Base-by-base conservation (phyloP, 208 protist species). In the Crithidia thermophila region DNA sequence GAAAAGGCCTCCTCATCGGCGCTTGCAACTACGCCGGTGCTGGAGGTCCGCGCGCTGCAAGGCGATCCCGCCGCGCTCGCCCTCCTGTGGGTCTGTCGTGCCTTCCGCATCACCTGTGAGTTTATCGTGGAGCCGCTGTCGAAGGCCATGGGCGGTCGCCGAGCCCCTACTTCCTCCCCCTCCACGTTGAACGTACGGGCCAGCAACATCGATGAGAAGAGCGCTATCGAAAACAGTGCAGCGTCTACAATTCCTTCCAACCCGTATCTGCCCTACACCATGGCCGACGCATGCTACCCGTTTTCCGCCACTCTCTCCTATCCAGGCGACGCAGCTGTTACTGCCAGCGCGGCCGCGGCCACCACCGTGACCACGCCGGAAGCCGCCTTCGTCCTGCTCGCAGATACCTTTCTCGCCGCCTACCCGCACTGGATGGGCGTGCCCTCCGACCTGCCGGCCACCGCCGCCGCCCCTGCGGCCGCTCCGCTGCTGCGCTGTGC, bases 41-140 rank as follows among this genome's bases (percentile, higher is more conserved):
- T 94, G 33, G 69, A 77, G 28, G 63, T 94, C 23, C 72, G 76
- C 45, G 82, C 85, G 13, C 66, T 82, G 45, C 72, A 88, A 46
- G 74, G 74, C 23, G 88, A 94, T 46, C 88, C 88, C 10, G 81
- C 78, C 1, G 85, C 83, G 21, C 65, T 91, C 50, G 80, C 85
- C 7, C 72, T 94, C 30, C 61, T 91, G 25, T 94, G 88, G 88
- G 51, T 94, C 31, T 91, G 88, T 49, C 77, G 88, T 9, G 78
- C 88, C 10, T 84, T 86, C 64, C 73, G 56, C 39, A 84, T 94
- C 13, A 73, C 85, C n/a, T 85, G 75, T 53, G 75, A 83, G 40
- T 77, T 89, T 27, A 56, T 56, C 0, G 65, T 90, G 37, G 80
- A 91, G 58, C 88, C 88, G 3, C 55, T 90, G 20, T 73, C 79